phyloP scores from a whole-genome alignment of 805 yeast species.

The Hanseniaspora valbyensis region DNA sequence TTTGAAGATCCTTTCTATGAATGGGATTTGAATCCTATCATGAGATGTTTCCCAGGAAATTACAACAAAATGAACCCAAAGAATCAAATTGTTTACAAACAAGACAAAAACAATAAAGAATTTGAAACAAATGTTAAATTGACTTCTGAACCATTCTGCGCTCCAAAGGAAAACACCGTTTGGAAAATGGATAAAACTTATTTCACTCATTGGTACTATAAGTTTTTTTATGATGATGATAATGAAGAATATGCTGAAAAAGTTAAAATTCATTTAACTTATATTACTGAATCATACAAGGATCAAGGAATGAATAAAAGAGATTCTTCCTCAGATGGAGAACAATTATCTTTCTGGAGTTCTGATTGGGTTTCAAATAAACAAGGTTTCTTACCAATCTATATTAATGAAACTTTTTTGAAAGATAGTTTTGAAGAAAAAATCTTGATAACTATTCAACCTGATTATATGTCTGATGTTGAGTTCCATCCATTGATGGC shows the following conservation, averaged over 20 bases:
- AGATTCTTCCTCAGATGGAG: conserved; percentile 21
- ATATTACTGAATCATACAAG: conserved; percentile 43
- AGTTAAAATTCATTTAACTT: conserved; percentile 57
- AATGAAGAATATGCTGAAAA: conserved; percentile 39
- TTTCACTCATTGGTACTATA: conserved; percentile 73
- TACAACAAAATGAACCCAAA: conserved; percentile 52
- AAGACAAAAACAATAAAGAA: conserved; percentile 21
- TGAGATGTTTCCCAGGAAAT: conserved; percentile 74
- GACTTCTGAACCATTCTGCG: conserved; percentile 71
- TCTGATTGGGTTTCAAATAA: conserved; percentile 60
- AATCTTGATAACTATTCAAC: conserved; percentile 62
- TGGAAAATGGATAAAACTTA: conserved; percentile 53
- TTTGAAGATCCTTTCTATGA: conserved; percentile 69
- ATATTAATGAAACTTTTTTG: conserved; percentile 55
- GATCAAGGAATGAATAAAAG: conserved; percentile 50
- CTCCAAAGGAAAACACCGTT: conserved; percentile 53
- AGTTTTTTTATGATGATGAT: conserved; percentile 37
- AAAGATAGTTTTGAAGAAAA: conserved; percentile 41
- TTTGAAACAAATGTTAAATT: conserved; percentile 17
- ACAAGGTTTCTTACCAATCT: conserved; percentile 55
- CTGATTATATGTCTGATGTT: conserved; percentile 52
- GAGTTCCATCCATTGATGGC: conserved; percentile 44
- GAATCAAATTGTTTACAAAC: conserved; percentile 19
- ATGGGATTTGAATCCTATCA: conserved; percentile 53
- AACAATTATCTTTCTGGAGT: conserved; percentile 42